These are phyloP conservation scores for Panicum hallii DNA, from an alignment of 202 grass and related monocot species.

Conservation along the genomic window DNA sequence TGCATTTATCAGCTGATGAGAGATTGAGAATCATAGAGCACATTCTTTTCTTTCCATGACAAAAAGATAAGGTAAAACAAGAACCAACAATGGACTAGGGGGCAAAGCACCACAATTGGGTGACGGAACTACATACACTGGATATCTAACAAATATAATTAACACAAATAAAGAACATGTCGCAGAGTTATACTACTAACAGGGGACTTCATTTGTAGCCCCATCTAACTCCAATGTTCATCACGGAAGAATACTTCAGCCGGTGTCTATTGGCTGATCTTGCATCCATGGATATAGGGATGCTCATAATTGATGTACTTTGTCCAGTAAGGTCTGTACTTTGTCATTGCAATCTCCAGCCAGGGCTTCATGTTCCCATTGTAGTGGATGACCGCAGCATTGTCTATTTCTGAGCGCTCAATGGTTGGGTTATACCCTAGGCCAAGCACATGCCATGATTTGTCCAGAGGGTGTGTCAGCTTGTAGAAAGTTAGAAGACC, in stretches of 20 bases:
- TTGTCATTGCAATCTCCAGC: slow-evolving; percentile 67
- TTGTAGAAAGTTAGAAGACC: slow-evolving; percentile 70
- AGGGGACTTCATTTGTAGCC: slow-evolving; percentile 38
- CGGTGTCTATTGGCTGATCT: slow-evolving; percentile 59
- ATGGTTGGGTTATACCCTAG: slow-evolving; percentile 63
- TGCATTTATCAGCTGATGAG: slow-evolving; percentile 6
- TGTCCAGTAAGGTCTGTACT: slow-evolving; percentile 66
- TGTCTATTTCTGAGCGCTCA: slow-evolving; percentile 61
- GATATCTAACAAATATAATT: slow-evolving; percentile 36
- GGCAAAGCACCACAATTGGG: background rate
- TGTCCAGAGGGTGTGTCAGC: slow-evolving; percentile 59
- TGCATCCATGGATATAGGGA: slow-evolving; percentile 53
- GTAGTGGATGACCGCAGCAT: slow-evolving; percentile 63
- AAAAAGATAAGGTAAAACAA: background rate
- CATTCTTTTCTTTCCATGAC: slow-evolving; percentile 26
- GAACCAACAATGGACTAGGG: slow-evolving; percentile 4
- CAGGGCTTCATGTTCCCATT: slow-evolving; percentile 73
- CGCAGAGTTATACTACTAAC: slow-evolving; percentile 38
- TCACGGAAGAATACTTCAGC: slow-evolving; percentile 38
- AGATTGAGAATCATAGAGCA: slow-evolving; percentile 3
- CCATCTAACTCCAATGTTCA: slow-evolving; percentile 38
- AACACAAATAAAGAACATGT: slow-evolving; percentile 44
- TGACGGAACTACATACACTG: slow-evolving; percentile 43
- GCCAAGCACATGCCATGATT: slow-evolving; percentile 70
- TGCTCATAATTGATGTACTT: slow-evolving; percentile 67